Percentiles rank a stretch among this genome's conserved stretches.
These are phyloP conservation scores for Sporisorium scitamineum DNA, from an alignment of 1,284 basidiomycete species.

Conservation along the genomic window DNA sequence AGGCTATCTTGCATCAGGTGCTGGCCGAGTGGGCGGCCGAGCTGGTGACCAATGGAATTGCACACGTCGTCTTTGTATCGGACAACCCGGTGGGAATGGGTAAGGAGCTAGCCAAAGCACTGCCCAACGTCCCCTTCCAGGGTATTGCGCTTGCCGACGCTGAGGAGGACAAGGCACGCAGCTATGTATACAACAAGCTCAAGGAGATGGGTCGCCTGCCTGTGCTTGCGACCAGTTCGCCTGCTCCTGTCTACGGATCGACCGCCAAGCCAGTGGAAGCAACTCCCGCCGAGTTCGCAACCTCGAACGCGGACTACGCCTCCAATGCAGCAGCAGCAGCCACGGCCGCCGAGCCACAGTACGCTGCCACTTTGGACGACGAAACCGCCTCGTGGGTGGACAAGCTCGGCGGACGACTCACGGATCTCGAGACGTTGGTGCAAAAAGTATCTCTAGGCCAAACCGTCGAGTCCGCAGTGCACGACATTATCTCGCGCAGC, in stretches of 20 bases:
- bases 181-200: slow-evolving; percentile 85
- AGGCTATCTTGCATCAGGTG: slow-evolving; percentile 80
- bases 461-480: slow-evolving; percentile 53
- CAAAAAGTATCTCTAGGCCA: slow-evolving; percentile 62
- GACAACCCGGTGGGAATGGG: slow-evolving; percentile 85
- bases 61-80: slow-evolving; percentile 90
- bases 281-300: slow-evolving; percentile 2
- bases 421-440: slow-evolving; percentile 62
- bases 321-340: not conserved
- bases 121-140: slow-evolving; percentile 86
- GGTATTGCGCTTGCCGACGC: slow-evolving; percentile 75
- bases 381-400: slow-evolving; percentile 59
- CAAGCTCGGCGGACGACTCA: slow-evolving; percentile 64
- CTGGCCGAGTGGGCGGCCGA: slow-evolving; percentile 87
- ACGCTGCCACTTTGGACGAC: slow-evolving; percentile 32
- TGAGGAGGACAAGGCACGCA: slow-evolving; percentile 81
- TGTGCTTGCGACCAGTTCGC: slow-evolving; percentile 9
- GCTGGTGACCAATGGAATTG: slow-evolving; percentile 73
- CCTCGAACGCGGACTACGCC: slow-evolving; percentile 5
- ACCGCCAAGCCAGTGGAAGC: slow-evolving; percentile 2
- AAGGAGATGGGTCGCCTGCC: slow-evolving; percentile 72
- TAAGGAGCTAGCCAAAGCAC: slow-evolving; percentile 84
- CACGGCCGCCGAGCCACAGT: slow-evolving; percentile 7
- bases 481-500: slow-evolving; percentile 75
- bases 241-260: slow-evolving; percentile 8